These are phyloP conservation scores for Lenzites betulinus DNA, from an alignment of 768 basidiomycete species.

Conservation along the genomic window DNA sequence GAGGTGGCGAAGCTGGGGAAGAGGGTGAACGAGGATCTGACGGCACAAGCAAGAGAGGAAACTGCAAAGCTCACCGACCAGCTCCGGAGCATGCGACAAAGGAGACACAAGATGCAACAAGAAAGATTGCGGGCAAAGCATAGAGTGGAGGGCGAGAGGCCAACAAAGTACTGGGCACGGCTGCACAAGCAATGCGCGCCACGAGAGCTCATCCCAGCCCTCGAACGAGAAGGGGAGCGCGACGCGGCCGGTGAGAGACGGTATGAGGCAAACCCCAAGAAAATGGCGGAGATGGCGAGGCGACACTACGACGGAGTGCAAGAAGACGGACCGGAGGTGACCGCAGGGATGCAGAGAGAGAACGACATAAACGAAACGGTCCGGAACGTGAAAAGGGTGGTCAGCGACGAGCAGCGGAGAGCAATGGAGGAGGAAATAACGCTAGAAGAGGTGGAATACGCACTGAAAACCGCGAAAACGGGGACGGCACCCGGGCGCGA, in stretches of 20 bases:
- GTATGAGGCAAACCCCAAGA: not conserved
- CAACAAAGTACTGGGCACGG: conserved; percentile 5
- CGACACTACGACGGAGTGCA: not conserved
- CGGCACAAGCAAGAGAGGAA: not conserved
- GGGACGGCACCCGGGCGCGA: not conserved
- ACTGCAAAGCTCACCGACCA: not conserved
- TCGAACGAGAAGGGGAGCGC: not conserved
- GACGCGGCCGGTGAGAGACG: not conserved
- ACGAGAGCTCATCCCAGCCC: not conserved
- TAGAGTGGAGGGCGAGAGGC: not conserved
- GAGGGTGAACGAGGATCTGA: not conserved
- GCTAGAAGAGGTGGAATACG: not conserved
- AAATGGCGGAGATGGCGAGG: not conserved
- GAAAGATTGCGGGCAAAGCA: not conserved
- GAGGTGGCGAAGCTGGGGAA: not conserved
- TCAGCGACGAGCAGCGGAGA: not conserved
- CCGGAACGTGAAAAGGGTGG: not conserved
- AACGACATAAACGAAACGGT: not conserved
- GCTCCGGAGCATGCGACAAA: not conserved
- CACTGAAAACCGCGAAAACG: not conserved
- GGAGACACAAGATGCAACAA: not conserved
- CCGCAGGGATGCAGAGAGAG: not conserved
- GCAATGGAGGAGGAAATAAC: not conserved
- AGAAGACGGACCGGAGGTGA: not conserved
- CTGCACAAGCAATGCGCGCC: not conserved